A percentile compares a stretch with the other conserved stretches of the same genome.
Conservation (phyloP, 2,329 filamentous ascomycete genomes). For the Aureobasidium pullulans region DNA sequence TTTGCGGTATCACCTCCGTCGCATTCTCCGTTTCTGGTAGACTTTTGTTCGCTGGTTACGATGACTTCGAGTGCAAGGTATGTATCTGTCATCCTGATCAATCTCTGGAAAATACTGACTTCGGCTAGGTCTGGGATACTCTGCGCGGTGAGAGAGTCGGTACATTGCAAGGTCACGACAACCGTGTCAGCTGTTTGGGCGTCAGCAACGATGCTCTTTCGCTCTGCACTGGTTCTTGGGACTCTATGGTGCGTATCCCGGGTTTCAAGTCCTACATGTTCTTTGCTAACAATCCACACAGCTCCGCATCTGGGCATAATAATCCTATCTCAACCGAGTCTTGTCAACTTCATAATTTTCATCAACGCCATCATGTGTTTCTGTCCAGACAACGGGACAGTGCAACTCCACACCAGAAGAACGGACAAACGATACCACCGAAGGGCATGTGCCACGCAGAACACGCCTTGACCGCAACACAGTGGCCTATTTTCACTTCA, state of each 20-base stretch:
- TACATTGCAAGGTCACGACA: constrained; percentile 93
- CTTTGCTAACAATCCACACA: constrained; percentile 20
- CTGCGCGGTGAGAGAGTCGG: constrained; percentile 95
- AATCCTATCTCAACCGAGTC: neutral
- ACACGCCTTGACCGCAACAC: constrained; percentile 7
- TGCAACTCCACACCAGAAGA: neutral
- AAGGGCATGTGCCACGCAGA: constrained; percentile 7
- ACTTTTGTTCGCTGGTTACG: constrained; percentile 92
- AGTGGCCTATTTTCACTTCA: constrained; percentile 12
- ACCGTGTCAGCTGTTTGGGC: constrained; percentile 95
- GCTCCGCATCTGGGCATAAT: constrained; percentile 47
- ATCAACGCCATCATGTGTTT: neutral
- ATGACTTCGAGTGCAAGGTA: constrained; percentile 99
- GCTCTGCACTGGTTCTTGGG: constrained; percentile 98
- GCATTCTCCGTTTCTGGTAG: constrained; percentile 95
- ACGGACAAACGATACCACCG: constrained; percentile 6
- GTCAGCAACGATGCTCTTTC: constrained; percentile 99
- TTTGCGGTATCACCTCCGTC: constrained; percentile 96
- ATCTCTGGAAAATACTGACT: constrained; percentile 19
- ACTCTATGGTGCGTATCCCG: constrained; percentile 66
- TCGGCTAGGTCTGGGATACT: constrained; percentile 83
- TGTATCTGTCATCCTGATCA: constrained; percentile 23
- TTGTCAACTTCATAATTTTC: neutral
- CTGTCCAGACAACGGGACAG: neutral
- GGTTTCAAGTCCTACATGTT: neutral